phyloP scores from a whole-genome alignment of 345 rosid genomes.

The thale cress (Arabidopsis thaliana) region TAIR10.1 NC_003070.9:21046501-21047000 shows the following conservation, averaged over 20 bases:
- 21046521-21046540: slow-evolving; percentile 59
- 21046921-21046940: slow-evolving; percentile 92
- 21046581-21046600: slow-evolving; percentile 65
- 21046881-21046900: slow-evolving; percentile 28
- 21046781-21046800: slow-evolving; percentile 64
- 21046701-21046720: slow-evolving; percentile 49
- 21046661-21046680: slow-evolving; percentile 56
- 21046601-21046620: not conserved
- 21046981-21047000: slow-evolving; percentile 74
- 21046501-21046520: slow-evolving; percentile 67
- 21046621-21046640: not conserved
- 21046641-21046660: not conserved
- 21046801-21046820: slow-evolving; percentile 89
- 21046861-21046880: not conserved
- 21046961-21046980: slow-evolving; percentile 73
- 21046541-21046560: slow-evolving; percentile 34
- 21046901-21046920: slow-evolving; percentile 92
- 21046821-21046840: slow-evolving; percentile 65
- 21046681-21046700: slow-evolving; percentile 52
- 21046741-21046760: slow-evolving; percentile 83
- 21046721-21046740: slow-evolving; percentile 56
- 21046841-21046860: slow-evolving; percentile 9
- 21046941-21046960: slow-evolving; percentile 84
- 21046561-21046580: slow-evolving; percentile 70
- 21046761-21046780: slow-evolving; percentile 71